These are phyloP conservation scores for Sarocladiaceae sp. DNA, from an alignment of 2,329 filamentous ascomycete genomes.

Conservation along the genomic window DNA sequence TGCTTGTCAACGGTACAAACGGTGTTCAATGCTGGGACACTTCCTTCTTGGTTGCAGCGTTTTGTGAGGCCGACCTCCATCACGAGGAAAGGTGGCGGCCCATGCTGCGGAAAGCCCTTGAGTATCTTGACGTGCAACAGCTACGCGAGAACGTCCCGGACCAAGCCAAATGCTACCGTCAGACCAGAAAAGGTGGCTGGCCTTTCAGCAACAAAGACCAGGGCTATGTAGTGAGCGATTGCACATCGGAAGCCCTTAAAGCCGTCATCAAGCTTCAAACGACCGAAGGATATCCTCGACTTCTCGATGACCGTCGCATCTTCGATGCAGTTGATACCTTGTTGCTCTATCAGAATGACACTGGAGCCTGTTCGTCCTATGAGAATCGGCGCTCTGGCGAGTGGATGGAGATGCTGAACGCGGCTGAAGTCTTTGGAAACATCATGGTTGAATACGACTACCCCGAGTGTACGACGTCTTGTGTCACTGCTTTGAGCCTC, in stretches of 20 bases:
- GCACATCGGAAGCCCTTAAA: slow-evolving; percentile 87
- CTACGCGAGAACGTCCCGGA: slow-evolving; percentile 79
- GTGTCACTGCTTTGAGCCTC: slow-evolving; percentile 79
- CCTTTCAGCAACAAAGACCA: slow-evolving; percentile 90
- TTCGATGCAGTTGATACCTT: slow-evolving; percentile 88
- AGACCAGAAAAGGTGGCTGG: slow-evolving; percentile 90
- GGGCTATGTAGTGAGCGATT: slow-evolving; percentile 94
- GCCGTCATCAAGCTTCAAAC: slow-evolving; percentile 81
- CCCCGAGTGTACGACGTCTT: slow-evolving; percentile 94
- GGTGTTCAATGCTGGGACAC: slow-evolving; percentile 99
- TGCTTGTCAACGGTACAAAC: slow-evolving; percentile 95
- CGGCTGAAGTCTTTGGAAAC: slow-evolving; percentile 89
- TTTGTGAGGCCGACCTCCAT: slow-evolving; percentile 75
- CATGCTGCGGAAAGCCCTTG: slow-evolving; percentile 77
- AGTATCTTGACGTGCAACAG: slow-evolving; percentile 87
- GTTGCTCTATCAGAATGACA: slow-evolving; percentile 82
- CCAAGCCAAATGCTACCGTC: slow-evolving; percentile 78
- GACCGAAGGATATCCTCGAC: slow-evolving; percentile 66
- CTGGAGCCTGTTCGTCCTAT: slow-evolving; percentile 86
- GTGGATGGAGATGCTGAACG: slow-evolving; percentile 81
- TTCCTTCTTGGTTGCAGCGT: slow-evolving; percentile 79
- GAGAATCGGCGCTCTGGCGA: slow-evolving; percentile 76
- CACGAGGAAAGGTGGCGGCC: slow-evolving; percentile 71
- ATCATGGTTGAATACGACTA: slow-evolving; percentile 99
- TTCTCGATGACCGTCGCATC: slow-evolving; percentile 73